These are phyloP conservation scores for Anthoceros angustus DNA, from an alignment of 225 moss, liverwort and hornwort genomes.

Conservation along the genomic window DNA sequence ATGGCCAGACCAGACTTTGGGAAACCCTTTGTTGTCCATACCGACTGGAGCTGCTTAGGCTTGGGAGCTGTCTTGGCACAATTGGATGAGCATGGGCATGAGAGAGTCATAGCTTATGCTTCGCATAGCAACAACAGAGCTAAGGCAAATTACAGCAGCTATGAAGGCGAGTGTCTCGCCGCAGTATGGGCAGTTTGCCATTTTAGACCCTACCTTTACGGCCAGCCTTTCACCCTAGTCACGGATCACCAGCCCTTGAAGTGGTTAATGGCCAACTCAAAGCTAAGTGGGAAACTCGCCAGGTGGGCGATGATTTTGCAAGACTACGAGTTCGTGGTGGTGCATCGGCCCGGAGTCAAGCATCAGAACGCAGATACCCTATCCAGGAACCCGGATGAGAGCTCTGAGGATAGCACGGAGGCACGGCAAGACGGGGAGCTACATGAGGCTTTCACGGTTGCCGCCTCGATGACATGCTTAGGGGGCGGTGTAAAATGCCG, in stretches of 20 bases:
- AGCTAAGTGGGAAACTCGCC: too few species aligned
- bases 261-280: constrained; percentile 7
- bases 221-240: constrained; percentile 1
- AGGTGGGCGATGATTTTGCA: too few species aligned
- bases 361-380: constrained; percentile 2
- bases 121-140: background rate
- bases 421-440: background rate
- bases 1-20: background rate
- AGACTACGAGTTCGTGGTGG: constrained; percentile 7
- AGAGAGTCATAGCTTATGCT: constrained; percentile 8
- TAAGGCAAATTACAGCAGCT: too few species aligned
- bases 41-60: background rate
- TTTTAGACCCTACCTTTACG: background rate
- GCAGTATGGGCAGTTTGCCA: background rate
- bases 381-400: background rate
- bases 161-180: constrained; percentile 7
- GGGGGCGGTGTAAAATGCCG: too few species aligned
- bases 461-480: too few species aligned
- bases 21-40: constrained; percentile 1
- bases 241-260: background rate
- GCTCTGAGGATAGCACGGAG: background rate
- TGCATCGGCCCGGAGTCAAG: background rate
- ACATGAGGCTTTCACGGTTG: background rate
- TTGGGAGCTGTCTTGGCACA: background rate
- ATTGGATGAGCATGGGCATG: background rate